phyloP scores from a whole-genome alignment of 768 basidiomycete species.

The Solioccasus polychromus region DNA sequence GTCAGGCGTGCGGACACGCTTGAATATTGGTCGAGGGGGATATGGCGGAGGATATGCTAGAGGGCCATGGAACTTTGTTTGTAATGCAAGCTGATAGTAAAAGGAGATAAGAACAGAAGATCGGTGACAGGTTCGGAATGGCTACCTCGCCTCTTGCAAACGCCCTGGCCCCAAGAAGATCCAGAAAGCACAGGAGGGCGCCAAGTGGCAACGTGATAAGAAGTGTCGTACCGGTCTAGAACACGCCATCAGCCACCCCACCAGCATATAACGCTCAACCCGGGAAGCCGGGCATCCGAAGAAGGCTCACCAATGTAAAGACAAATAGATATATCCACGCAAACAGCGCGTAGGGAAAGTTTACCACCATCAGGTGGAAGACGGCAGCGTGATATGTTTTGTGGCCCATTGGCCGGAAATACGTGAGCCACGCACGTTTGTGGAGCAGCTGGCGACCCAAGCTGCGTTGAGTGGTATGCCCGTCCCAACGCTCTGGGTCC shows the following conservation, averaged over 20 bases:
- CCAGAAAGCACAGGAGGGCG: constrained; percentile 71
- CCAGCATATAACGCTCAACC: constrained; percentile 9
- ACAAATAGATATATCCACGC: constrained; percentile 81
- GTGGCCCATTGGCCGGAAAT: constrained; percentile 61
- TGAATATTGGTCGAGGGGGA: constrained; percentile 74
- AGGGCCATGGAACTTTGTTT: constrained; percentile 67
- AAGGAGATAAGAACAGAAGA: constrained; percentile 13
- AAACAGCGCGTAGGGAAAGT: constrained; percentile 75
- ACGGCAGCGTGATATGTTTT: constrained; percentile 61
- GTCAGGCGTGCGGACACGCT: constrained; percentile 52
- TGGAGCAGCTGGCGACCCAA: constrained; percentile 2
- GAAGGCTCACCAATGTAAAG: constrained; percentile 65
- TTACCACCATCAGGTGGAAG: constrained; percentile 68
- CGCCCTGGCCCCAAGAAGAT: constrained; percentile 68
- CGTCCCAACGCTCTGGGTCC: constrained; percentile 6
- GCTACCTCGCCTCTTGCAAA: constrained; percentile 71
- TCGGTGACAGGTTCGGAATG: not conserved
- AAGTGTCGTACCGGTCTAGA: constrained; percentile 72
- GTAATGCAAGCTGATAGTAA: constrained; percentile 52
- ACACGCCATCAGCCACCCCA: constrained; percentile 16
- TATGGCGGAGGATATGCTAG: constrained; percentile 60
- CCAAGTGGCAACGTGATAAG: constrained; percentile 79
- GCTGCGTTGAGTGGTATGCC: not conserved
- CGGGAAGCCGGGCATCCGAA: not conserved
- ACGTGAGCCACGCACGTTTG: constrained; percentile 44